A percentile compares a stretch with the other conserved stretches of the same genome.
Evolutionary conservation across 352 stramenopile species (phyloP).

Genomic region (Pythium periplocum): DNA sequence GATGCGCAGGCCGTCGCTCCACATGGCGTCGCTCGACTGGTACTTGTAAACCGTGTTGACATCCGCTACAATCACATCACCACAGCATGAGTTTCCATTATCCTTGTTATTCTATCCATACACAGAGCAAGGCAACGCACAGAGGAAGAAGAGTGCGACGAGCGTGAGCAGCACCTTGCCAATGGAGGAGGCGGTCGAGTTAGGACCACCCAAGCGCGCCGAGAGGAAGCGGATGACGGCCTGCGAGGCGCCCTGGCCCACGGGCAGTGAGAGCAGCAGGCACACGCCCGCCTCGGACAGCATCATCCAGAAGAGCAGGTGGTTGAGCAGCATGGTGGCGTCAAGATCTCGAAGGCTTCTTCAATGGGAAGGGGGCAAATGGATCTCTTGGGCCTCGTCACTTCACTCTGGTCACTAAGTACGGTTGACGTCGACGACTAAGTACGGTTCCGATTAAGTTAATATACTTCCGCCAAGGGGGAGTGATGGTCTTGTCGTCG

Average conservation of each 20-base stretch:
- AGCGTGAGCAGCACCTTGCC: constrained; percentile 51
- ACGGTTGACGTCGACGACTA: too few relatives aligned
- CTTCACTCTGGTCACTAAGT: too few relatives aligned
- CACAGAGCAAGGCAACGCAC: constrained; percentile 27
- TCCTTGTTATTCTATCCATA: too few relatives aligned
- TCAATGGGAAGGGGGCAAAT: too few relatives aligned
- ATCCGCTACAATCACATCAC: constrained; percentile 39
- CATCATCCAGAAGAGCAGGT: constrained; percentile 56
- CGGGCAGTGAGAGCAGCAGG: constrained; percentile 44
- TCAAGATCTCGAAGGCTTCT: too few relatives aligned
- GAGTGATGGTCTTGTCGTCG: too few relatives aligned
- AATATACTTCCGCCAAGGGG: too few relatives aligned
- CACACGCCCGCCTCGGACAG: constrained; percentile 38
- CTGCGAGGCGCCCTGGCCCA: constrained; percentile 55
- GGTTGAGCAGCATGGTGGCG: constrained; percentile 50
- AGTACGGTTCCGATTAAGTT: too few relatives aligned
- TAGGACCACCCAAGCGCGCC: constrained; percentile 29
- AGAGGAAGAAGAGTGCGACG: constrained; percentile 66
- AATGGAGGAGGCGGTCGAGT: constrained; percentile 38
- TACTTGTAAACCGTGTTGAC: constrained; percentile 70
- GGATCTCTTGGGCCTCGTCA: too few relatives aligned
- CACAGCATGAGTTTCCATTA: too few relatives aligned
- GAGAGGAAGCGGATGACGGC: constrained; percentile 55
- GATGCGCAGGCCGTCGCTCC: constrained; percentile 76
- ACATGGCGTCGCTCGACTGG: constrained; percentile 40